Percentiles rank a stretch among this genome's conserved stretches.
Evolutionary conservation across 31 red algal species (phyloP).

Genomic region (Endocladia muricata): DNA sequence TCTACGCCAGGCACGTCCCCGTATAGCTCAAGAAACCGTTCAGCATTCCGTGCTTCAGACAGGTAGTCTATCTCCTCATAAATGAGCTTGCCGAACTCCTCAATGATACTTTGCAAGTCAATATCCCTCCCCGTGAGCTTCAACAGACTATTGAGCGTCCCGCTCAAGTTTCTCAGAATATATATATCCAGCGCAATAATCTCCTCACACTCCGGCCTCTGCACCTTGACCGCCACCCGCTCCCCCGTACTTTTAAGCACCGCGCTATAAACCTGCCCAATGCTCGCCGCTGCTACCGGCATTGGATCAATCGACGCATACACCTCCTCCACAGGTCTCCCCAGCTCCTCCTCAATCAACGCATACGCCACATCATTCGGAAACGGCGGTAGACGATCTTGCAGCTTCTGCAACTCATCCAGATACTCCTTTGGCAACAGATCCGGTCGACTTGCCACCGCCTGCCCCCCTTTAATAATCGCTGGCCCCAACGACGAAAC

Average conservation of each 20-base stretch:
- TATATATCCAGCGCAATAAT: constrained; percentile 95
- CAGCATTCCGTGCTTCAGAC: constrained; percentile 88
- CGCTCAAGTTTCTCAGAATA: constrained; percentile 84
- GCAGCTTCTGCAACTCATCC: constrained; percentile 94
- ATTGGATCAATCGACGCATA: constrained; percentile 85
- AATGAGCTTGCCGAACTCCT: constrained; percentile 99
- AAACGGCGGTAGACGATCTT: constrained; percentile 95
- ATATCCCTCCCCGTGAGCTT: constrained; percentile 86
- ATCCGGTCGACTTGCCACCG: constrained; percentile 92
- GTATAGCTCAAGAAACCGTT: constrained; percentile 87
- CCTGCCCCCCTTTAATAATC: constrained; percentile 98
- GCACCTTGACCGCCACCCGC: constrained; percentile 93
- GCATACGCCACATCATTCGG: constrained; percentile 77
- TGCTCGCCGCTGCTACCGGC: constrained; percentile 94
- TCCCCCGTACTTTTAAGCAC: constrained; percentile 72
- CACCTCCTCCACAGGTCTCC: constrained; percentile 62
- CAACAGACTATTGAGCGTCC: constrained; percentile 70
- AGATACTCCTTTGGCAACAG: constrained; percentile 96
- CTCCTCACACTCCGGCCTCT: constrained; percentile 88
- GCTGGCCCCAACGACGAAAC: constrained; percentile 89
- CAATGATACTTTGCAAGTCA: constrained; percentile 87
- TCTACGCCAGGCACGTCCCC: constrained; percentile 75
- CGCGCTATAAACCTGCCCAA: constrained; percentile 95
- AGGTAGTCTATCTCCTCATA: constrained; percentile 98
- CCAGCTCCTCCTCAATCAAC: constrained; percentile 93